Percentiles rank a stretch among this genome's conserved stretches.
These are phyloP conservation scores for Solanum phureja DNA, from an alignment of 257 asterid species.

Conservation along the genomic window DNA sequence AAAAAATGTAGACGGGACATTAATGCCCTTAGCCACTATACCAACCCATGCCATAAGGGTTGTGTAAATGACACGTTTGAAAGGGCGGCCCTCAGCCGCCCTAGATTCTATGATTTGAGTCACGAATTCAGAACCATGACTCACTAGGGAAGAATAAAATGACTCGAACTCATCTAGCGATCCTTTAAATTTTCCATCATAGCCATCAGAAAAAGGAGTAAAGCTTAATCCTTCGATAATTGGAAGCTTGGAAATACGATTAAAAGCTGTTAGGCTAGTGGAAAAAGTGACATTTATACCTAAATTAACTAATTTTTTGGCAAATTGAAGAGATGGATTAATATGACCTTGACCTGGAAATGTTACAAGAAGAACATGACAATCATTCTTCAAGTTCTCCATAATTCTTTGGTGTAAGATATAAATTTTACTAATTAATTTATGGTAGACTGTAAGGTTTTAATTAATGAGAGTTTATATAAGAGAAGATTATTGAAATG, in stretches of 20 bases:
- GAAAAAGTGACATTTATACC: conserved; percentile 9
- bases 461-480: background rate
- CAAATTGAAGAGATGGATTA: conserved; percentile 16
- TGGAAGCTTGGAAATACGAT: background rate
- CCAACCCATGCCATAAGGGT: background rate
- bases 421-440: background rate
- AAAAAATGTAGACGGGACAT: background rate
- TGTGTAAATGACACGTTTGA: background rate
- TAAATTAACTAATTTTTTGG: background rate
- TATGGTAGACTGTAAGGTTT: background rate
- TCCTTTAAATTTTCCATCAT: background rate
- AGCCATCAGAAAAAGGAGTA: conserved; percentile 1
- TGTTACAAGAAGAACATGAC: conserved; percentile 15
- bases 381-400: background rate
- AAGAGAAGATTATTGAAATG: background rate
- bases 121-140: background rate
- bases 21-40: background rate
- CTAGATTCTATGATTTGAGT: background rate
- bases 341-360: conserved; percentile 26
- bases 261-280: background rate
- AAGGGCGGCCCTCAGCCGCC: background rate
- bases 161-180: background rate
- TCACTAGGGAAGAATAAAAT: background rate
- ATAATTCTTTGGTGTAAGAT: background rate
- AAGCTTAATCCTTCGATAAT: background rate